phyloP scores from a whole-genome alignment of 805 yeast species.

The Candida vartiovaarae region DNA sequence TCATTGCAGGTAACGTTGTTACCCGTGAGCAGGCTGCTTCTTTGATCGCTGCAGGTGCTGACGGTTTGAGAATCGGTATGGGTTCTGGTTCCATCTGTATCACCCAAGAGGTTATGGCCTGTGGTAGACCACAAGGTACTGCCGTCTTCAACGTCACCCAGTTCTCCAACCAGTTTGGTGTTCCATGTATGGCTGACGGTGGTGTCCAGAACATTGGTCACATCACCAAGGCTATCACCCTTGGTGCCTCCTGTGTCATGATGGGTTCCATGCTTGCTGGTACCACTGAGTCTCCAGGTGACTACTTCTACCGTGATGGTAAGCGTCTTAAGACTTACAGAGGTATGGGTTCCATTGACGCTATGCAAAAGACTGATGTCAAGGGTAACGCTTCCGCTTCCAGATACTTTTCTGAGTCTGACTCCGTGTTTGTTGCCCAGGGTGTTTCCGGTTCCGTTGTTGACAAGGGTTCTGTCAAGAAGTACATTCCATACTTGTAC shows the following conservation, averaged over 20 bases:
- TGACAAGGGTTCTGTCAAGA: conserved; percentile 92
- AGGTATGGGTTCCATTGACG: conserved; percentile 99
- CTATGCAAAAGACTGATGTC: conserved; percentile 86
- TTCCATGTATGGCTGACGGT: conserved; percentile 99
- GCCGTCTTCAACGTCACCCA: conserved; percentile 93
- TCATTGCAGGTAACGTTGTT: conserved; percentile 97
- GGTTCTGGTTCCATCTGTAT: conserved; percentile 99
- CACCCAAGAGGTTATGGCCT: conserved; percentile 99
- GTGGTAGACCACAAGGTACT: conserved; percentile 99
- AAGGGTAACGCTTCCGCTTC: conserved; percentile 97
- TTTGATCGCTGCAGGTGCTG: conserved; percentile 93
- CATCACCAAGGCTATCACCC: conserved; percentile 91
- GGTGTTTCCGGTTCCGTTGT: conserved; percentile 97
- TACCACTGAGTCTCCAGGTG: conserved; percentile 97
- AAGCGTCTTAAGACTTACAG: conserved; percentile 95
- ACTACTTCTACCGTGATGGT: conserved; percentile 96
- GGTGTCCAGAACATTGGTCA: conserved; percentile 99
- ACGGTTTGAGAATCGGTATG: conserved; percentile 98
- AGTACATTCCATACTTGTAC: conserved; percentile 89
- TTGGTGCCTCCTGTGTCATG: conserved; percentile 97
- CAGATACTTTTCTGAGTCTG: conserved; percentile 95
- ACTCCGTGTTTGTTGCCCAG: conserved; percentile 94
- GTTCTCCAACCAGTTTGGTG: conserved; percentile 92
- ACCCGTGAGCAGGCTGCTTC: conserved; percentile 98
- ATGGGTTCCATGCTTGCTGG: conserved; percentile 99